Evolutionary conservation across 768 basidiomycete species (phyloP), one percentile per base, ranked within the genome.

Genomic region (Coprinopsis sp.): DNA sequence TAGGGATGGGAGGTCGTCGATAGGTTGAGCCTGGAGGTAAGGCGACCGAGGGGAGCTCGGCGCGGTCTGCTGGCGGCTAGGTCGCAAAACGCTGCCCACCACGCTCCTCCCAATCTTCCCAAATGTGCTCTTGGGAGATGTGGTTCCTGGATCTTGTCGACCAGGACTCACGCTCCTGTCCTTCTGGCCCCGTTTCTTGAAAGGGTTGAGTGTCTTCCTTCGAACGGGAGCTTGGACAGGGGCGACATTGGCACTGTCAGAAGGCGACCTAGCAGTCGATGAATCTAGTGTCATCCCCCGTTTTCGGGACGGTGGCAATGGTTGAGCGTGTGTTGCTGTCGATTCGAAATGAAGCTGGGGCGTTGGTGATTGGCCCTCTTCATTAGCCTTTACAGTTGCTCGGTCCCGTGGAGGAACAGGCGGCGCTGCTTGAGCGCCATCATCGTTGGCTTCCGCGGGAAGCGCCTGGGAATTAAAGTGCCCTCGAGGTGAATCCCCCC

Each of bases 141-240:
- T 40, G 37, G 18, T 24, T 22, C 6, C 37, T 19, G 21, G 37
- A 8, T 39, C n/a, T n/a, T n/a, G n/a, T n/a, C n/a, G n/a, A n/a
- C n/a, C n/a, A n/a, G n/a, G n/a, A 23, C 37, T 24, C 28, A 16
- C 24, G 13, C 29, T 6, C 11, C 37, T 39, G 46, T n/a, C n/a
- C n/a, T n/a, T n/a, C n/a, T 62, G 59, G 18, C 53, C 53, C 37
- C 67, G 63, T 49, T 67, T n/a, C n/a, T n/a, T 70, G 51, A 68
- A 66, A n/a, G 69, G 65, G 37, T 64, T 68, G 45, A 68, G 56
- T 28, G 68, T 65, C 54, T 60, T 68, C 16, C 63, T 55, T 31
- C 53, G 55, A 33, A 60, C 56, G 18, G 37, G 12, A 7, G 46
- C 19, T 33, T n/a, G 19, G 3, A 2, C 10, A 8, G 13, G 21